Evolutionary conservation across 257 asterid genomes (phyloP), one percentile per base, ranked within the genome.

Genomic region (Solanum raphanifolium): DNA sequence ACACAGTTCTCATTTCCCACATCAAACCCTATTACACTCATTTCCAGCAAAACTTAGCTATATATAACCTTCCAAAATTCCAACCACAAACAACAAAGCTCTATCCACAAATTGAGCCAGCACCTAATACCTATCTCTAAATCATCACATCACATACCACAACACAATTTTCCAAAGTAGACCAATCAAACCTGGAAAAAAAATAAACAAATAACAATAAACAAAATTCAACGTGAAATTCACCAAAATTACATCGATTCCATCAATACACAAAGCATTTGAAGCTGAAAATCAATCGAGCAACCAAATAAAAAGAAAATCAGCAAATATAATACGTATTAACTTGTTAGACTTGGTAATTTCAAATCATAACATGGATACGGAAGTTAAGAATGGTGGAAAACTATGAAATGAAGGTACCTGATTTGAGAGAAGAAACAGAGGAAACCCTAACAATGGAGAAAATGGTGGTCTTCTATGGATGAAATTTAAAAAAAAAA

Each of bases 1-100:
- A 97, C 99, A 89, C 98, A 94, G 93, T 94, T 95, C 89, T 97
- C 99, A 87, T 97, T 97, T 83, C 99, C 99, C 35, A 97, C 91
- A 88, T 97, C 99, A 89, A 95, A 95, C 89, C 99, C 99, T 87
- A 97, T 87, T 68, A 93, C 95, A 89, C 98, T 95, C 98, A 96
- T 95, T 91, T 93, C 91, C 92, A 92, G 86, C 86, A 69, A 20
- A 86, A 85, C n/a, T 71, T 69, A 73, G 66, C 83, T 27, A 69
- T 71, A 69, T 71, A 79, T 5, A 79, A 25, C 84, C 66, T 79
- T 43, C 84, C 66, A 38, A 71, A 43, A 86, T 32, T n/a, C 71
- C 87, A 85, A 60, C 87, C 87, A 85, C 55, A 35, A 68, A 39
- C 87, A 35, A 86, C 41, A 36, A 43, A 71, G 13, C 83, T 86